Base-by-base conservation (phyloP, 2,329 filamentous ascomycete genomes). In the Colletotrichum acutatum region DNA sequence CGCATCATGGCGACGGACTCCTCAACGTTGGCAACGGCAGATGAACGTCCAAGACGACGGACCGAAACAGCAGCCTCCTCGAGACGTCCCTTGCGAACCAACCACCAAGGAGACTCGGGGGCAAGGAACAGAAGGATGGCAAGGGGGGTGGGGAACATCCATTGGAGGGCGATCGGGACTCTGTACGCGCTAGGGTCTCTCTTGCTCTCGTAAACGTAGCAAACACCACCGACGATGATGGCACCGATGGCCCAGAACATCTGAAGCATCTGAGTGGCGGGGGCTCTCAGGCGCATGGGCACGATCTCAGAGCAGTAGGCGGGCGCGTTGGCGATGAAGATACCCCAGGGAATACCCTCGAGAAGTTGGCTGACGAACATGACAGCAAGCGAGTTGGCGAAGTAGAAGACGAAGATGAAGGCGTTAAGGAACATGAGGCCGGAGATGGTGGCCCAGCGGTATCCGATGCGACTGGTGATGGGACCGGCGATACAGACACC, bases 211-310 rank as follows among this genome's bases (percentile, higher is more conserved):
- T 90, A 90, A 60, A 80, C 78, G 79, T 89, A 91, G 64, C 87
- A 88, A 73, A 89, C 85, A 72, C 81, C 89, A 37, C 85, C 87
- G 28, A 91, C 90, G 71, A 92, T 90, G 78, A 92, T 91, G 46
- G 82, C 80, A 30, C 90, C 90, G 77, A 92, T 88, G 22, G 89
- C 87, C 90, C 90, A 92, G 83, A 89, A 90, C 89, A 91, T 91
- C 82, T 92, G 90, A 80, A 92, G 76, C 86, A 89, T 91, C 80
- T 89, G 87, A 2, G 90, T 92, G 5, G 85, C 86, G 24, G 89
- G 86, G 66, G 87, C 90, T 79, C 90, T 82, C 67, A 92, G 80
- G 77, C 82, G 82, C 65, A 92, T 85, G 1, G 90, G 90, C 3
- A 90, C 88, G 69, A 92, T 90, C 79, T 92, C 90, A 77, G 82